Percentiles rank a stretch among this genome's conserved stretches.
These are phyloP conservation scores for Calonectria honghensis DNA, from an alignment of 2,329 filamentous ascomycete species.

Conservation along the genomic window DNA sequence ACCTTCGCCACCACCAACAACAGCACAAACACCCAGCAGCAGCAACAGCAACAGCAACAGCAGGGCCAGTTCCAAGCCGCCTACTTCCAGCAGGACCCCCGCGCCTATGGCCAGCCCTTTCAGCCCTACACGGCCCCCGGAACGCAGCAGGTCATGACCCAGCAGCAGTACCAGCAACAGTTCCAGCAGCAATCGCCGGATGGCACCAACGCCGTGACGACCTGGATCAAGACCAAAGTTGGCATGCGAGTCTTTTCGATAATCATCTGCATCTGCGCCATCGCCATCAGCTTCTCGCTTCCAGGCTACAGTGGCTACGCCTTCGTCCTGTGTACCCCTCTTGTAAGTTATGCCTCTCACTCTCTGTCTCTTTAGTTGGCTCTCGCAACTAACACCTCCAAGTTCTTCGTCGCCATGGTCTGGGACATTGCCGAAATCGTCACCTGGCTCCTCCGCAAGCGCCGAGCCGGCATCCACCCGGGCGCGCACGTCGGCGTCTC, in stretches of 20 bases:
- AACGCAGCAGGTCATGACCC: conserved; percentile 18
- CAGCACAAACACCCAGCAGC: not conserved
- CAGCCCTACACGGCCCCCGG: conserved; percentile 45
- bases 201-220: conserved; percentile 37
- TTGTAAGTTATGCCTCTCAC: too few relatives aligned
- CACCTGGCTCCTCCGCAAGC: conserved; percentile 58
- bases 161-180: conserved; percentile 44
- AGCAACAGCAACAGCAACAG: conserved; percentile 13
- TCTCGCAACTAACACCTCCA: conserved; percentile 20
- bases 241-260: conserved; percentile 55
- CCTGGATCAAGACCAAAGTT: conserved; percentile 57
- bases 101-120: conserved; percentile 54
- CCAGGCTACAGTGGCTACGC: conserved; percentile 25
- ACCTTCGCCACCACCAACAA: not conserved
- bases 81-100: conserved; percentile 47
- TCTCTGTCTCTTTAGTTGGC: not conserved
- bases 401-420: conserved; percentile 61
- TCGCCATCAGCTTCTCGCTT: conserved; percentile 56
- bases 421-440: conserved; percentile 64
- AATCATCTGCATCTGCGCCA: conserved; percentile 52
- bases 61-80: conserved; percentile 45
- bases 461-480: conserved; percentile 63
- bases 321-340: conserved; percentile 43
- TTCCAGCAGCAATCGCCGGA: conserved; percentile 42
- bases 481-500: conserved; percentile 65